These are phyloP conservation scores for Podaxis sp. DNA, from an alignment of 768 basidiomycete genomes.

Conservation along the genomic window DNA sequence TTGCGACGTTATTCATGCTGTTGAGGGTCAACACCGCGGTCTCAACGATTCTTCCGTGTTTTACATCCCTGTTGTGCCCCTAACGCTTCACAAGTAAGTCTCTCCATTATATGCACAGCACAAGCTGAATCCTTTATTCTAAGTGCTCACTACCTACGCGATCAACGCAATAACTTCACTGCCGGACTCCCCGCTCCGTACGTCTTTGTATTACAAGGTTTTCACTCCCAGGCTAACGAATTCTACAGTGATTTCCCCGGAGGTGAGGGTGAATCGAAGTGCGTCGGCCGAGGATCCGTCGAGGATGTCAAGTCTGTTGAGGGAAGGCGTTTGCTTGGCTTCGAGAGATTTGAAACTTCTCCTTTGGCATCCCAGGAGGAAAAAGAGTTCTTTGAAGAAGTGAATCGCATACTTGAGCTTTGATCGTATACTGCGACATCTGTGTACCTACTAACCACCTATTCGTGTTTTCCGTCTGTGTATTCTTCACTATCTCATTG, in stretches of 20 bases:
- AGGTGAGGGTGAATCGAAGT: conserved; percentile 47
- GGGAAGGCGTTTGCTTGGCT: conserved; percentile 40
- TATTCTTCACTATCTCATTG: background rate
- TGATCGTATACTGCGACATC: background rate
- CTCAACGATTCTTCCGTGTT: conserved; percentile 50
- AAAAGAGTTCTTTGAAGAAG: conserved; percentile 15
- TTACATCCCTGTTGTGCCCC: conserved; percentile 54
- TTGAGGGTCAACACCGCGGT: conserved; percentile 48
- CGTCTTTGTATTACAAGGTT: conserved; percentile 15
- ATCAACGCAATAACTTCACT: conserved; percentile 45
- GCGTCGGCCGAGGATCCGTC: conserved; percentile 33
- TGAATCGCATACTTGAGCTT: conserved; percentile 21
- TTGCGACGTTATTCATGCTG: conserved; percentile 55
- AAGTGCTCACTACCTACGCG: conserved; percentile 48
- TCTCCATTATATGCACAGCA: conserved; percentile 20
- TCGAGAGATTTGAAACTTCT: conserved; percentile 32
- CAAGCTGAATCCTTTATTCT: background rate
- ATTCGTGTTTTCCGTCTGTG: background rate
- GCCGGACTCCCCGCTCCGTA: conserved; percentile 50
- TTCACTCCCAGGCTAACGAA: background rate
- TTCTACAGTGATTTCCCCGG: conserved; percentile 42
- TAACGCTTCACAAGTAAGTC: conserved; percentile 55
- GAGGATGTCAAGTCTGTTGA: conserved; percentile 32
- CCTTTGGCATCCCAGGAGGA: background rate
- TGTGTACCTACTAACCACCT: background rate